These are phyloP conservation scores for Aspergillus fumigatiaffinis DNA, from an alignment of 2,329 filamentous ascomycete species.

Conservation along the genomic window DNA sequence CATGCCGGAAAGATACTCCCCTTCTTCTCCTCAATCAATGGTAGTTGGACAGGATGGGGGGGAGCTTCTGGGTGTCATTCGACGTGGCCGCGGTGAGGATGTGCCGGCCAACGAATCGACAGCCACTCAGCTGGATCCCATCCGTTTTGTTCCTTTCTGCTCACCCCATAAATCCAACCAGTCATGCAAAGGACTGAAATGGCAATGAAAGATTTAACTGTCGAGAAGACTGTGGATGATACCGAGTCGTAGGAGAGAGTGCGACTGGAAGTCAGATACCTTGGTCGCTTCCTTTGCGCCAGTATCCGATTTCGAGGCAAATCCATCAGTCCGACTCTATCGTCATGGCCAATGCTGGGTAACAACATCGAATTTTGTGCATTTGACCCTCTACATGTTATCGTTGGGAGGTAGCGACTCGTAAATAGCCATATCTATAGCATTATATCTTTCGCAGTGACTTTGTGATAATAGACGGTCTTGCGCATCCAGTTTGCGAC, in stretches of 20 bases:
- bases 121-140: slow-evolving; percentile 8
- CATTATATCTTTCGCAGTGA: neutral
- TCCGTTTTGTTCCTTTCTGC: neutral
- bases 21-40: slow-evolving; percentile 5
- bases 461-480: neutral
- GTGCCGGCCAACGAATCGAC: slow-evolving; percentile 19
- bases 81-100: slow-evolving; percentile 30
- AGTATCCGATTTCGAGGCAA: neutral
- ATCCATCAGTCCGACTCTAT: neutral
- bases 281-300: neutral
- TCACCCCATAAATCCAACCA: neutral
- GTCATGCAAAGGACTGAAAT: neutral
- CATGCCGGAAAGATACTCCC: slow-evolving; percentile 5
- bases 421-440: neutral
- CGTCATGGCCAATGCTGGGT: neutral
- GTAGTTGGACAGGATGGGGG: slow-evolving; percentile 14
- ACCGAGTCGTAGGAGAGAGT: neutral
- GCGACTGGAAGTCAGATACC: neutral
- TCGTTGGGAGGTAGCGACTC: neutral
- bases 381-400: neutral
- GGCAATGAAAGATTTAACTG: neutral
- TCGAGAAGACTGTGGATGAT: neutral
- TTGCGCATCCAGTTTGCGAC: slow-evolving; percentile 6
- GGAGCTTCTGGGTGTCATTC: slow-evolving; percentile 19
- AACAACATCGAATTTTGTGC: neutral